These are phyloP conservation scores for Linum tenue DNA, from an alignment of 345 rosid species.

Conservation along the genomic window DNA sequence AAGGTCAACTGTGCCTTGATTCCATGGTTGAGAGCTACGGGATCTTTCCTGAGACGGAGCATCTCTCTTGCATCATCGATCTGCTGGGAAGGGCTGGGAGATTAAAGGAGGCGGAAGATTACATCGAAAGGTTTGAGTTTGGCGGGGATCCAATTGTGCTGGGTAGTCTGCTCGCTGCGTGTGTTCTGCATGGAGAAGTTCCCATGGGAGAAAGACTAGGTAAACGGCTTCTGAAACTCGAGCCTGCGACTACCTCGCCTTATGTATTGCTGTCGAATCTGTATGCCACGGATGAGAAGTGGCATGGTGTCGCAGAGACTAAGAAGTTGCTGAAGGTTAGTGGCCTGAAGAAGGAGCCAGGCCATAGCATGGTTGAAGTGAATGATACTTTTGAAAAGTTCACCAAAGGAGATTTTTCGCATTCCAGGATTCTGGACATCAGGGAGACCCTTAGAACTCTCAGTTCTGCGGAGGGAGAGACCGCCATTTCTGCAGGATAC, in stretches of 20 bases:
- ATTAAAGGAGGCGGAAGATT: conserved; percentile 40
- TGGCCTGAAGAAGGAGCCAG: conserved; percentile 52
- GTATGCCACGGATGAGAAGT: conserved; percentile 51
- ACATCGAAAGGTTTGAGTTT: conserved; percentile 26
- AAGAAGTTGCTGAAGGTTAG: conserved; percentile 50
- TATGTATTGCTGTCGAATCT: conserved; percentile 49
- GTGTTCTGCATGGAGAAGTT: conserved; percentile 42
- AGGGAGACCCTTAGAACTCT: conserved; percentile 24
- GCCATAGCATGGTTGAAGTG: conserved; percentile 44
- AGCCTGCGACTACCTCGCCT: conserved; percentile 40
- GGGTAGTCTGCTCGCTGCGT: conserved; percentile 56
- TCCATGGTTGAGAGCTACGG: conserved; percentile 38
- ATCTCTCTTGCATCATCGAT: conserved; percentile 55
- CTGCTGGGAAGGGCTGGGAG: conserved; percentile 61
- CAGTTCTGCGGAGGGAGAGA: conserved; percentile 14
- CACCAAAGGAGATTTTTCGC: conserved; percentile 37
- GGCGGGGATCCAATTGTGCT: conserved; percentile 39
- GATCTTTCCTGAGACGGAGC: conserved; percentile 42
- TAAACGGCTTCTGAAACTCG: conserved; percentile 34
- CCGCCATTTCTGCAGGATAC: background rate
- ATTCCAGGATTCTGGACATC: conserved; percentile 36
- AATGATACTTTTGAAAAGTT: conserved; percentile 38
- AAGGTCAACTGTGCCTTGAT: conserved; percentile 36
- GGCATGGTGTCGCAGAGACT: conserved; percentile 46
- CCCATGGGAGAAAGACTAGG: conserved; percentile 38